A percentile compares a stretch with the other conserved stretches of the same genome.
These are phyloP conservation scores for Ceratobasidium sp. DNA, from an alignment of 1,284 basidiomycete genomes.

Conservation along the genomic window DNA sequence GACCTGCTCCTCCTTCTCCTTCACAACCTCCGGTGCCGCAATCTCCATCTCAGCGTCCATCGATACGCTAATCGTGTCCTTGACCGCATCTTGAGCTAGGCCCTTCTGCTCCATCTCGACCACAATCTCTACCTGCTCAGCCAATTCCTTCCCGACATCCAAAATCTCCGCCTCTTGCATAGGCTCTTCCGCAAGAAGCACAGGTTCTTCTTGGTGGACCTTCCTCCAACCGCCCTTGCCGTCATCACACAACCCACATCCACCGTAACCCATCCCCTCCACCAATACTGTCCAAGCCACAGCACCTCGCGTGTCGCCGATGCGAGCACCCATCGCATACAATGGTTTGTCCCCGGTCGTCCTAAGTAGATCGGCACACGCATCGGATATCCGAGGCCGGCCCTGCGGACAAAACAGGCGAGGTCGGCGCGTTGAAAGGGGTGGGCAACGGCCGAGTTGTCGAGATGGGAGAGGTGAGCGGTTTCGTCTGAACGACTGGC, in stretches of 20 bases:
- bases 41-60: constrained; percentile 26
- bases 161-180: background rate
- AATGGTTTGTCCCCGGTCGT: constrained; percentile 42
- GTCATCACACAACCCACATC: constrained; percentile 36
- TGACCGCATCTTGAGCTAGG: background rate
- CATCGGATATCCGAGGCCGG: constrained; percentile 40
- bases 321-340: constrained; percentile 42
- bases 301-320: constrained; percentile 42
- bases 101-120: background rate
- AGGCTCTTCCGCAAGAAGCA: background rate
- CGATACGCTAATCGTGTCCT: background rate
- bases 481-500: background rate
- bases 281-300: constrained; percentile 27
- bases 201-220: background rate
- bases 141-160: background rate
- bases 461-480: background rate
- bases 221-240: background rate
- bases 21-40: background rate
- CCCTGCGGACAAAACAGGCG: background rate
- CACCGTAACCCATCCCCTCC: constrained; percentile 21
- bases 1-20: constrained; percentile 11
- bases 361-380: constrained; percentile 39
- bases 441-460: background rate
- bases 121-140: background rate
- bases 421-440: background rate